These are phyloP conservation scores for Kwoniella dendrophila DNA, from an alignment of 768 basidiomycete genomes.

Conservation along the genomic window DNA sequence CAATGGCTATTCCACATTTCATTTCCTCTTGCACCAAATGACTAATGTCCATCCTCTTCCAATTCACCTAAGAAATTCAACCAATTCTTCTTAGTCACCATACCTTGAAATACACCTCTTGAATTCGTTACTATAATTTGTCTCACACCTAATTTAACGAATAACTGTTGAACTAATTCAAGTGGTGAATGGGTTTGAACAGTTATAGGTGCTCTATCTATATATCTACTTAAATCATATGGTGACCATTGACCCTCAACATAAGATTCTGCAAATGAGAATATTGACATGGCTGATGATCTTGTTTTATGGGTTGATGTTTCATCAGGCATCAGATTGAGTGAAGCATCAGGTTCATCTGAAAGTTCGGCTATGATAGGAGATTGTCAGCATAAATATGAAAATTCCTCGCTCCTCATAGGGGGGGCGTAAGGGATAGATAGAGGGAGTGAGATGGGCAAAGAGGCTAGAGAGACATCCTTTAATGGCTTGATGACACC, in stretches of 20 bases:
- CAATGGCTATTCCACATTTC: too few species aligned
- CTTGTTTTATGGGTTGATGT: slow-evolving; percentile 20
- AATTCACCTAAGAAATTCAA: slow-evolving; percentile 78
- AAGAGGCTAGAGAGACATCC: not conserved
- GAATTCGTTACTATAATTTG: slow-evolving; percentile 82
- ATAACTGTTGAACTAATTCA: slow-evolving; percentile 89
- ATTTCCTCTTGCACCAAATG: too few species aligned
- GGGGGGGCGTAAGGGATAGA: too few species aligned
- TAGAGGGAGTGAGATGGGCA: not conserved
- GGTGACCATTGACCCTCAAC: slow-evolving; percentile 37
- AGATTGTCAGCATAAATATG: too few species aligned
- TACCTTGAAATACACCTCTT: slow-evolving; percentile 82
- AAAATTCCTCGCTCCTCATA: too few species aligned
- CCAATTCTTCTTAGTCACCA: slow-evolving; percentile 95
- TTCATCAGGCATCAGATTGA: slow-evolving; percentile 63
- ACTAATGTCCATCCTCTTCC: slow-evolving; percentile 33
- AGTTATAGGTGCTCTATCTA: slow-evolving; percentile 89
- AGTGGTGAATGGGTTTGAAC: slow-evolving; percentile 82
- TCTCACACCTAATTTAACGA: slow-evolving; percentile 88
- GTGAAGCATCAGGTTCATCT: slow-evolving; percentile 67
- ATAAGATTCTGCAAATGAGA: slow-evolving; percentile 43
- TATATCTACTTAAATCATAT: slow-evolving; percentile 78
- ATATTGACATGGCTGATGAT: slow-evolving; percentile 38
- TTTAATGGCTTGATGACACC: not conserved
- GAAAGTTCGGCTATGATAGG: slow-evolving; percentile 58